Evolutionary conservation across 176 grass and related monocot species (phyloP).

Genomic region (Dactylis glomerata): DNA sequence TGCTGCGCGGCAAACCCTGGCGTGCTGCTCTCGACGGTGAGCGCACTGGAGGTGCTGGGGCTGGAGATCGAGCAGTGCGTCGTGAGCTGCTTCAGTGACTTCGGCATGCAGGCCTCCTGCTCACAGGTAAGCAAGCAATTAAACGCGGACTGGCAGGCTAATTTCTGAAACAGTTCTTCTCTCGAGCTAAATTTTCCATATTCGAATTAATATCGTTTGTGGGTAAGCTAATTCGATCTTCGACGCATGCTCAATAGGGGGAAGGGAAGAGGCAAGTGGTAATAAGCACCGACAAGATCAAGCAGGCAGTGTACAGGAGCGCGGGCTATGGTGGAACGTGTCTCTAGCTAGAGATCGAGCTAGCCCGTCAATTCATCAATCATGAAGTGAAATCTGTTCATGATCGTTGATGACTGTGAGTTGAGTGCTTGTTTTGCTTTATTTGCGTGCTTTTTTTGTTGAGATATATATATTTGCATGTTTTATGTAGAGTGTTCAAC

Average conservation of each 20-base stretch:
- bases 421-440: not conserved
- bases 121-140: constrained; percentile 31
- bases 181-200: not conserved
- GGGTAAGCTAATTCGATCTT: not conserved
- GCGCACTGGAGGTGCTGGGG: constrained; percentile 46
- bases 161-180: not conserved
- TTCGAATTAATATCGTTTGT: not conserved
- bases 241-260: constrained; percentile 33
- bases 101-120: constrained; percentile 61
- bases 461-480: not conserved
- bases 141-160: not conserved
- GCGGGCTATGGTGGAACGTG: constrained; percentile 66
- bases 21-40: constrained; percentile 48
- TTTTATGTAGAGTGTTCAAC: not conserved
- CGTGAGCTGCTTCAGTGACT: constrained; percentile 71
- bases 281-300: constrained; percentile 58
- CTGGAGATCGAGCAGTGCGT: constrained; percentile 67
- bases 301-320: constrained; percentile 62
- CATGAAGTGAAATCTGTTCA: not conserved
- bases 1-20: constrained; percentile 54
- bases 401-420: not conserved
- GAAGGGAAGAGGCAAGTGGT: constrained; percentile 29
- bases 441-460: too few relatives aligned
- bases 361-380: not conserved
- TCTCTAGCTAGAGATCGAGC: not conserved